These are phyloP conservation scores for Hamamelis virginiana DNA, from an alignment of 164 flowering plant species.

Conservation along the genomic window DNA sequence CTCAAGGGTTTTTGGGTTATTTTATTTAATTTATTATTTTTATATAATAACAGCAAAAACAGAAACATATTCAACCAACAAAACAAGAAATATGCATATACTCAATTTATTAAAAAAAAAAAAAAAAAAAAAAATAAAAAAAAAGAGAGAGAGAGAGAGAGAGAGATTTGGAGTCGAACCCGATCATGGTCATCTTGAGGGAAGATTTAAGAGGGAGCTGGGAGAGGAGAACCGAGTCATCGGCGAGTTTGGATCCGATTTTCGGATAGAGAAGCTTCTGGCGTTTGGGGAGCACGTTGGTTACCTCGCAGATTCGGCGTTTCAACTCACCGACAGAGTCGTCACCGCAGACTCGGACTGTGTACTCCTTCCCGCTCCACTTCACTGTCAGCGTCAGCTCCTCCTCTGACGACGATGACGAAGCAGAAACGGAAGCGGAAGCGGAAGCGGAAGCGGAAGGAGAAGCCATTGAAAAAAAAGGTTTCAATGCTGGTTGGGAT, in stretches of 20 bases:
- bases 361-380: constrained; percentile 97
- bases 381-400: constrained; percentile 86
- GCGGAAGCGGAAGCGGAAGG: constrained; percentile 17
- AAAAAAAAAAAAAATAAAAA: too few relatives aligned
- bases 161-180: constrained; percentile 41
- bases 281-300: constrained; percentile 87
- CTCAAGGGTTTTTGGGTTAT: too few relatives aligned
- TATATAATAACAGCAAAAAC: not conserved
- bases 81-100: not conserved
- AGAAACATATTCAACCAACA: not conserved
- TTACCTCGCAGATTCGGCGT: constrained; percentile 81
- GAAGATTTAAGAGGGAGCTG: constrained; percentile 77
- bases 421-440: constrained; percentile 10
- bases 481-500: too few relatives aligned
- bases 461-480: not conserved
- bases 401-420: constrained; percentile 52
- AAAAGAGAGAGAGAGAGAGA: too few relatives aligned
- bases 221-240: constrained; percentile 73
- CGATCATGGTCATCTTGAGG: constrained; percentile 97
- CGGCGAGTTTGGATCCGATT: constrained; percentile 68
- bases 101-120: too few relatives aligned
- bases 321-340: constrained; percentile 91
- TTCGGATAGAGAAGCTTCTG: constrained; percentile 99
- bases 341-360: constrained; percentile 87
- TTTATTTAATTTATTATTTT: too few relatives aligned